Evolutionary conservation across 75 land plant species (phyloP).

Genomic region (Ceratopteris richardii): DNA sequence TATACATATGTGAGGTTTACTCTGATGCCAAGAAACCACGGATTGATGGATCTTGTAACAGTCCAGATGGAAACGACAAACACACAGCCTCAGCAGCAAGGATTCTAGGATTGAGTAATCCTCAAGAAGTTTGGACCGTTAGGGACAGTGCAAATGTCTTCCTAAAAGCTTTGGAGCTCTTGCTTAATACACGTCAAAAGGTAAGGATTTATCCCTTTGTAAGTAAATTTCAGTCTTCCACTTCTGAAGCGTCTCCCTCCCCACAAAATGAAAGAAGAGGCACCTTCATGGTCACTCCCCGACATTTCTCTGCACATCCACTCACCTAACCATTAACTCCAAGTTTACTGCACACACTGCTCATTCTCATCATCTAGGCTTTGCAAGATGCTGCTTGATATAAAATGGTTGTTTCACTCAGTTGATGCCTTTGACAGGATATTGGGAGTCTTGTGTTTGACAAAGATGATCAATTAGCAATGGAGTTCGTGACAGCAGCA

Average conservation of each 20-base stretch:
- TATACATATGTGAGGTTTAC: slow-evolving; percentile 43
- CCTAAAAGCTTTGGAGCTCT: slow-evolving; percentile 61
- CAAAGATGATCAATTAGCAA: slow-evolving; percentile 96
- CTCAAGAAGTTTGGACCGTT: slow-evolving; percentile 84
- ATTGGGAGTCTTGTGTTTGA: slow-evolving; percentile 82
- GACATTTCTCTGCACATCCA: too few species aligned
- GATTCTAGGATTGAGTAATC: slow-evolving; percentile 71
- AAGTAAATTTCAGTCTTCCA: too few species aligned
- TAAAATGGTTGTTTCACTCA: background rate
- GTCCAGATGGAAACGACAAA: slow-evolving; percentile 1
- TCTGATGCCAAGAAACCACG: slow-evolving; percentile 2
- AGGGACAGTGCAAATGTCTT: slow-evolving; percentile 76
- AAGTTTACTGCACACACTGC: too few species aligned
- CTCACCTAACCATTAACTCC: too few species aligned
- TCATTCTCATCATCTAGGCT: too few species aligned
- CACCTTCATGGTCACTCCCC: too few species aligned
- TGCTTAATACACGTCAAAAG: slow-evolving; percentile 55
- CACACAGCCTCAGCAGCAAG: slow-evolving; percentile 7
- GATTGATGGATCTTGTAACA: background rate
- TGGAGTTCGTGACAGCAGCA: slow-evolving; percentile 99
- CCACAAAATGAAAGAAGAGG: too few species aligned
- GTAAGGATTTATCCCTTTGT: slow-evolving; percentile 22
- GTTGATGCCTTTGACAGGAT: slow-evolving; percentile 40
- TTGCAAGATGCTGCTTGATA: too few species aligned
- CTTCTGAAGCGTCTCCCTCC: too few species aligned